phyloP scores from a whole-genome alignment of 176 grass and related monocot species.

The Oryza meyeriana region DNA sequence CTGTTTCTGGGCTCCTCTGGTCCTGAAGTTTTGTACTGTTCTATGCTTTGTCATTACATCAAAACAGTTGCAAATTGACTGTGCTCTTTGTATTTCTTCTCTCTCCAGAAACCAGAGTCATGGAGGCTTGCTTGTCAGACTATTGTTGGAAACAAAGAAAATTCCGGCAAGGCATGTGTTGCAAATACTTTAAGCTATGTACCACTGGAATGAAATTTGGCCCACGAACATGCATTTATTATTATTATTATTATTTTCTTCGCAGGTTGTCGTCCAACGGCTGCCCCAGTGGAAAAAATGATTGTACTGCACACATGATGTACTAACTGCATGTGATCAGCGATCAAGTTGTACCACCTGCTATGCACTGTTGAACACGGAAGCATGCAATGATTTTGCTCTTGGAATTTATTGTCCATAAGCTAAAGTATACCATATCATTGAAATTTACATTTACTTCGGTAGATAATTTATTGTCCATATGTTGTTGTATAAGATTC shows the following conservation, averaged over 20 bases:
- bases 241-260: neutral
- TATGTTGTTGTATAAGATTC: too few relatives aligned
- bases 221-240: neutral
- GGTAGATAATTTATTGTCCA: too few relatives aligned
- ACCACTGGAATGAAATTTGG: neutral
- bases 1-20: neutral
- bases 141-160: slow-evolving; percentile 94
- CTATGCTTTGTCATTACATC: neutral
- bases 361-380: neutral
- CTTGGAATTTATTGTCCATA: neutral
- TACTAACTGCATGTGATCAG: neutral
- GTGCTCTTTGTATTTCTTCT: neutral
- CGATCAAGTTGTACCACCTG: neutral
- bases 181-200: too few relatives aligned
- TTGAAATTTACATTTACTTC: neutral
- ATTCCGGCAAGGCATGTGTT: slow-evolving; percentile 73
- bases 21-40: neutral
- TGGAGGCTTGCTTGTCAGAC: slow-evolving; percentile 96
- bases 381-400: neutral
- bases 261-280: slow-evolving; percentile 71
- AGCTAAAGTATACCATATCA: neutral
- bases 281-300: slow-evolving; percentile 89
- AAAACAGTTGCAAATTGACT: neutral
- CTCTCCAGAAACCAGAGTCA: slow-evolving; percentile 78
- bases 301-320: slow-evolving; percentile 21